Percentiles rank a stretch among this genome's conserved stretches.
phyloP scores from a whole-genome alignment of 2,329 filamentous ascomycete genomes.

The Talaromyces funiculosus region DNA sequence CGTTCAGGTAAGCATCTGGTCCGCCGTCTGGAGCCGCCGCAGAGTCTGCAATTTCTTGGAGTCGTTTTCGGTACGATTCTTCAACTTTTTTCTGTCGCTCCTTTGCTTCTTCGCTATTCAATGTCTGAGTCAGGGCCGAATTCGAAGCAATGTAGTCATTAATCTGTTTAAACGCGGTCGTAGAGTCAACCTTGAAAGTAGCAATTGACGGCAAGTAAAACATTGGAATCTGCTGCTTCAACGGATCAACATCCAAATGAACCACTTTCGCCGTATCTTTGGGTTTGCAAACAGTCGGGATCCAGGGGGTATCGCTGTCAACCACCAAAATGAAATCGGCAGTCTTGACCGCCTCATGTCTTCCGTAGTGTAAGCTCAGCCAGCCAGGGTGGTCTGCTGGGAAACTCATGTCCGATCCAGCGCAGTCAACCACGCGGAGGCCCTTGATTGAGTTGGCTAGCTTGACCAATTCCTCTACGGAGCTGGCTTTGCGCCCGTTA shows the following conservation, averaged over 20 bases:
- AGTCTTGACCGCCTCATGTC: slow-evolving; percentile 64
- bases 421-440: slow-evolving; percentile 48
- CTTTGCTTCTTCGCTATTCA: slow-evolving; percentile 37
- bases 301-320: slow-evolving; percentile 91
- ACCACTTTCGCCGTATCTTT: slow-evolving; percentile 53
- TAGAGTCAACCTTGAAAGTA: slow-evolving; percentile 62
- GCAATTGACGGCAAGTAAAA: slow-evolving; percentile 64
- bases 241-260: slow-evolving; percentile 61
- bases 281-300: slow-evolving; percentile 67
- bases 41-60: slow-evolving; percentile 55
- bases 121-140: slow-evolving; percentile 37
- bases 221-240: slow-evolving; percentile 68
- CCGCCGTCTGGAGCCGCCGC: slow-evolving; percentile 49
- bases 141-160: slow-evolving; percentile 53
- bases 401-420: slow-evolving; percentile 50
- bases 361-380: slow-evolving; percentile 67
- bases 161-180: slow-evolving; percentile 63
- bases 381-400: slow-evolving; percentile 49
- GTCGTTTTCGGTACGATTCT: slow-evolving; percentile 52
- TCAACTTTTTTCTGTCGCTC: slow-evolving; percentile 52
- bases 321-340: slow-evolving; percentile 81
- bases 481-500: slow-evolving; percentile 42
- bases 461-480: slow-evolving; percentile 40
- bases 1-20: slow-evolving; percentile 57
- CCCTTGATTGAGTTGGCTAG: slow-evolving; percentile 46